These are phyloP conservation scores for Penicillium chermesinum DNA, from an alignment of 495 filamentous ascomycete species.

Conservation along the genomic window DNA sequence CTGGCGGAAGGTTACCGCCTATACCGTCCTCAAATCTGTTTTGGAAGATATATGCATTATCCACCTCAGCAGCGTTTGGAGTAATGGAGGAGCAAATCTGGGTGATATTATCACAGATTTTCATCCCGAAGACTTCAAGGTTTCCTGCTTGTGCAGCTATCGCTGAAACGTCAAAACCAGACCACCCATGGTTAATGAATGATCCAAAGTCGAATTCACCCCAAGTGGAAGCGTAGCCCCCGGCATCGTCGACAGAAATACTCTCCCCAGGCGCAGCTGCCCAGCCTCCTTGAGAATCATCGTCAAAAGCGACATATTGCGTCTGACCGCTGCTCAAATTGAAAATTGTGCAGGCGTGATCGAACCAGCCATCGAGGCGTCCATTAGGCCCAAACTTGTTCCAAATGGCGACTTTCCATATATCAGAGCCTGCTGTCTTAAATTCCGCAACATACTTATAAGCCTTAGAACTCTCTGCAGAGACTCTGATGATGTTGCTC, in stretches of 20 bases:
- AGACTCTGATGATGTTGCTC: conserved; percentile 46
- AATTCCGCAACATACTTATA: conserved; percentile 47
- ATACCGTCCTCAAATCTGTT: no score
- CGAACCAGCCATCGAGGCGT: conserved; percentile 37
- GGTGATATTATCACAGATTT: conserved; percentile 24
- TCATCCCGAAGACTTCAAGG: conserved; percentile 31
- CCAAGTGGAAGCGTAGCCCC: conserved; percentile 39
- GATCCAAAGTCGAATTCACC: conserved; percentile 40
- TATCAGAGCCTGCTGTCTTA: conserved; percentile 24
- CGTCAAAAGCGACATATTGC: conserved; percentile 43
- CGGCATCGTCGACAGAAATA: conserved; percentile 27
- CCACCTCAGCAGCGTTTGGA: conserved; percentile 15
- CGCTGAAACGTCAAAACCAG: conserved; percentile 39
- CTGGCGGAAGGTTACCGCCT: no score
- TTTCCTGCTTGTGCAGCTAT: conserved; percentile 34
- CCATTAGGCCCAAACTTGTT: conserved; percentile 46
- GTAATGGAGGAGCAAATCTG: conserved; percentile 32
- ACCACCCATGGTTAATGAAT: conserved; percentile 33
- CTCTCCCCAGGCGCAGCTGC: conserved; percentile 27
- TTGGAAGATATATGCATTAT: conserved; percentile 41
- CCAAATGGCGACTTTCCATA: conserved; percentile 45
- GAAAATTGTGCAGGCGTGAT: conserved; percentile 35
- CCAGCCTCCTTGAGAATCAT: conserved; percentile 39
- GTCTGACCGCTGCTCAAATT: conserved; percentile 37
- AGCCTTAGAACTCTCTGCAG: conserved; percentile 20